Evolutionary conservation across 495 filamentous ascomycete species (phyloP), one percentile per base, ranked within the genome.

Genomic region (Ramalina intermedia): DNA sequence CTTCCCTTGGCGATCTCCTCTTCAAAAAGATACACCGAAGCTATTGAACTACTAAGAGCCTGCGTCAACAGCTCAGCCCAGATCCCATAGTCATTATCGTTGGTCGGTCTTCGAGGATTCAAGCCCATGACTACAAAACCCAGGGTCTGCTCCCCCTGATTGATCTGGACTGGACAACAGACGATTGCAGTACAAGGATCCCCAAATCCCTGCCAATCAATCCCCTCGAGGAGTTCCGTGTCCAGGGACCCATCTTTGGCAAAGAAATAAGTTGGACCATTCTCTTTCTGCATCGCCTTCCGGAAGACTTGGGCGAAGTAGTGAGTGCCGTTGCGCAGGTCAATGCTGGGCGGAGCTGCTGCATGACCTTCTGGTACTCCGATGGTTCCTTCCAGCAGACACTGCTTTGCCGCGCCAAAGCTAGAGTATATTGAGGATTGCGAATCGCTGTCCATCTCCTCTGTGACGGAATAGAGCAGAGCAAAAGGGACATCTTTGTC

Each of bases 11-110:
- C 71, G 52, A 85, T 85, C 56, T 86, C 82, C 51, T 84, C 81
- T 54, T 84, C 81, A 48, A 84, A 84, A 6, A 86, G 58, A 0
- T 84, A 79, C 8, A 84, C 80, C 0, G 80, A 82, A 11, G 81
- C 81, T 56, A 85, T 70, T 6, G 79, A 80, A 1, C 82, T 86
- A 8, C 77, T 78, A 8, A 85, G 64, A 54, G 85, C 82, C 12
- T 80, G 71, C 38, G 74, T 79, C 16, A 86, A 63, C n/a, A 86
- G 66, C 54, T 77, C 77, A 43, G 84, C 67, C 54, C 84, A 86
- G 0, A 85, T 67, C 45, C 72, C 68, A 50, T 84, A 86, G 54
- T 84, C 80, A 43, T 78, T 73, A 55, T 86, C 79, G 52, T 80
- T 85, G 21, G 29, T 33, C 1, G 73, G 79, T 45, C 80, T 69